Evolutionary conservation across 257 asterid genomes (phyloP).

Genomic region (Forsythia suspensa): DNA sequence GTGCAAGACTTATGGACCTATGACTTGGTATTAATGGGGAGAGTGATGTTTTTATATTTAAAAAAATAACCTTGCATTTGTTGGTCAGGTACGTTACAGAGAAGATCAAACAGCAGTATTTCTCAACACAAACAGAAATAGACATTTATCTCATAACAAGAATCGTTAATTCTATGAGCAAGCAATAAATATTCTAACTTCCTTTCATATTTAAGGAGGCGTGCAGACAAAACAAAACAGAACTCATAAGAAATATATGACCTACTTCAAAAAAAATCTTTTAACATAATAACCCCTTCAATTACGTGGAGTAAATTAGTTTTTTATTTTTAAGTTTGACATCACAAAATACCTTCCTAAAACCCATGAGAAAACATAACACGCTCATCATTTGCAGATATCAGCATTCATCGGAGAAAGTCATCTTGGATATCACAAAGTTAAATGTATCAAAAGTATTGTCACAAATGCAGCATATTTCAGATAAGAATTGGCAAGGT

Average conservation of each 20-base stretch:
- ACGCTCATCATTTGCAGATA: neutral
- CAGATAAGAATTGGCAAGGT: slow-evolving; percentile 1
- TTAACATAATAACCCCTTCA: neutral
- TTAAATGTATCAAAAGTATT: neutral
- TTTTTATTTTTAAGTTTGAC: neutral
- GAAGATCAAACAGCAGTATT: neutral
- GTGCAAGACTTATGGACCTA: neutral
- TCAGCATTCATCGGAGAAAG: slow-evolving; percentile 1
- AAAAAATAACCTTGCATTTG: neutral
- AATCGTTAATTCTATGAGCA: neutral
- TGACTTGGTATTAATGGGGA: neutral
- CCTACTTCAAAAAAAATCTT: neutral
- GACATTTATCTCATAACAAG: neutral
- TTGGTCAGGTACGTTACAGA: neutral
- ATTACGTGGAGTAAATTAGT: neutral
- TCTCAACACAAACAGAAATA: neutral
- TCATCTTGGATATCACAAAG: slow-evolving; percentile 8
- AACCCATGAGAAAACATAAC: neutral
- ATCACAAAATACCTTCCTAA: neutral
- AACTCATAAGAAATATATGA: neutral
- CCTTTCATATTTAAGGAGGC: neutral
- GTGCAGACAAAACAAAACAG: neutral
- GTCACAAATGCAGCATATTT: slow-evolving; percentile 5
- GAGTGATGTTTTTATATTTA: neutral
- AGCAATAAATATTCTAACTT: neutral